Conservation (phyloP, 257 asterid species). For the Jaltomata sinuosa region DNA sequence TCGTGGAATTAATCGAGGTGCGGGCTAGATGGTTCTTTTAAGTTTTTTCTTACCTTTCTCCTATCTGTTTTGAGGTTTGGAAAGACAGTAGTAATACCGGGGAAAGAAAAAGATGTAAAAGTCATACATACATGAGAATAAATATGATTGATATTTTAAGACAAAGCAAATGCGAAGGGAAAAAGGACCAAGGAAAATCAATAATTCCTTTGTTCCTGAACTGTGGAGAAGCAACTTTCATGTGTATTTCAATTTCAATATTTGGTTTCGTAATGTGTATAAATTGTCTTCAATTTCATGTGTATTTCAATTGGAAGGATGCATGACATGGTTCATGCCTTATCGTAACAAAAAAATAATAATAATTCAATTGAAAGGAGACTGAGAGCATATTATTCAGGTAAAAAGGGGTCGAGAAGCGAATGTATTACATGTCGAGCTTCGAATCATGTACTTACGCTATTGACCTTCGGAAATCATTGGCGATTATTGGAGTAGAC, state of each 20-base stretch:
- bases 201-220: no score
- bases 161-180: no score
- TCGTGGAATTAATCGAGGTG: neutral
- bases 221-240: no score
- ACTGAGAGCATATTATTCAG: neutral
- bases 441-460: neutral
- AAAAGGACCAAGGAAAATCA: no score
- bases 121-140: no score
- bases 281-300: neutral
- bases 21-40: neutral
- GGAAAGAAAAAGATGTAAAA: neutral
- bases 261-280: neutral
- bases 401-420: neutral
- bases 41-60: neutral
- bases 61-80: neutral
- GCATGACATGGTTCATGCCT: no score
- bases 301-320: no score
- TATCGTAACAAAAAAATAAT: no score
- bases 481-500: neutral
- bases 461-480: neutral
- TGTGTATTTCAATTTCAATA: neutral
- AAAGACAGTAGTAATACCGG: neutral
- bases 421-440: neutral
- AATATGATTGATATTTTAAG: no score
- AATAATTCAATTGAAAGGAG: neutral